A percentile compares a stretch with the other conserved stretches of the same genome.
Conservation (phyloP, 2,329 filamentous ascomycete species). For the Byssochlamys sp. region DNA sequence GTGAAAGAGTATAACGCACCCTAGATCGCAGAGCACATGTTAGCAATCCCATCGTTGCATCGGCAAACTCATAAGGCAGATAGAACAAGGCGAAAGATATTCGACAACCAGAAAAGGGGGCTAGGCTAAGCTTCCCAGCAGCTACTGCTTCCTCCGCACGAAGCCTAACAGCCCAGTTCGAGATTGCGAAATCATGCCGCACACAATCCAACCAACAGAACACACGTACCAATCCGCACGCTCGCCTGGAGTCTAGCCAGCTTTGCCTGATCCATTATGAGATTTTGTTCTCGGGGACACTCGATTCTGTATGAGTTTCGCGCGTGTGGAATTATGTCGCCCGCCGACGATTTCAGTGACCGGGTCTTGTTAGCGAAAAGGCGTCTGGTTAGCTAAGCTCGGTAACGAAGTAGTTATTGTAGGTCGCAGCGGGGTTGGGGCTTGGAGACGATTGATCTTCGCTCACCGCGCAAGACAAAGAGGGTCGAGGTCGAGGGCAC, state of each 20-base stretch:
- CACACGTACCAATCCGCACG: conserved; percentile 60
- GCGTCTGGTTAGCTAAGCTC: not conserved
- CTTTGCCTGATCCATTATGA: conserved; percentile 57
- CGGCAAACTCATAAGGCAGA: not conserved
- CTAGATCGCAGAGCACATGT: not conserved
- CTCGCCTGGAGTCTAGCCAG: conserved; percentile 57
- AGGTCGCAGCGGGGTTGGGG: not conserved
- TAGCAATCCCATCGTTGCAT: not conserved
- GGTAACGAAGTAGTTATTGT: not conserved
- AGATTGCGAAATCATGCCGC: not conserved
- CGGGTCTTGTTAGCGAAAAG: not conserved
- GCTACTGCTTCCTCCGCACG: not conserved
- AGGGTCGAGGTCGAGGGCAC: not conserved
- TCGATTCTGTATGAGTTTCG: not conserved
- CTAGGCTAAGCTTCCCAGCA: not conserved
- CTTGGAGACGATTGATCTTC: not conserved
- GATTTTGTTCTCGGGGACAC: not conserved
- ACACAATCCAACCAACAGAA: conserved; percentile 5
- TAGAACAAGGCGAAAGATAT: not conserved
- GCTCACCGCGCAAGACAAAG: not conserved
- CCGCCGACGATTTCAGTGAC: not conserved
- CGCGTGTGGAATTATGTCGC: not conserved
- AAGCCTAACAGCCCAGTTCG: not conserved
- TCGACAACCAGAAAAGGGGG: not conserved
- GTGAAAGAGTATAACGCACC: not conserved